Base-by-base conservation (phyloP, 305 asterid species). In the Solanum hybrid region DNA sequence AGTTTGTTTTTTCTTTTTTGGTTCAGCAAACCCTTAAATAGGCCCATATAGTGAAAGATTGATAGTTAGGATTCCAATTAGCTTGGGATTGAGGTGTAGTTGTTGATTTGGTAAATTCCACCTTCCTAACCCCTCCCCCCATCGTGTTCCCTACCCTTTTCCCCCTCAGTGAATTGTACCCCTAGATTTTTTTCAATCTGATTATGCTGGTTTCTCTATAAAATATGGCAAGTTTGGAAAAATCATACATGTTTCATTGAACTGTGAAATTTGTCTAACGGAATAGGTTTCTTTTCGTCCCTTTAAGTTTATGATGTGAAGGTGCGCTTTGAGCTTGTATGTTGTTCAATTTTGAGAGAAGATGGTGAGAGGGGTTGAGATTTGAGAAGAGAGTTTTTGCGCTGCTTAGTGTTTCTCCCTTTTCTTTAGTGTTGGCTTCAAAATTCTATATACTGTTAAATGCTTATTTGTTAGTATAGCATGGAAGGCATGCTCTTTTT, bases 321-420 rank as follows among this genome's bases (percentile, higher is more conserved):
- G 24, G 37, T 81, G 69, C 14, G 26, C 14, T 7, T 60, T 86
- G 88, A 22, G 24, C 38, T 69, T 64, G 82, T 71, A 26, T 29
- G 84, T 69, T 87, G 89, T 73, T 87, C 80, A 72, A 51, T 37
- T 87, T 87, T 87, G 78, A 17, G 56, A 78, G 85, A 66, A 36
- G 82, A 71, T 87, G 89, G 64, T 38, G 17, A 26, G 69, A 40
- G 86, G 89, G 38, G 79, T 38, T 87, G 84, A 19, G 87, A 82
- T 27, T 71, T 71, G 81, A 27, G 86, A 80, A 24, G 66, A 80
- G 24, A 31, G 17, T 42, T 26, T 80, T 42, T 5, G 10, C 0
- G 11, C 72, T 42, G 87, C 72, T 15, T 15, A 45, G 27, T 45
- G 22, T 82, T 42, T 45, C 72, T 82, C 72, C 72, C 26, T 12